phyloP scores from a whole-genome alignment of 169 alveolate species.

The Eimeria necatrix region DNA sequence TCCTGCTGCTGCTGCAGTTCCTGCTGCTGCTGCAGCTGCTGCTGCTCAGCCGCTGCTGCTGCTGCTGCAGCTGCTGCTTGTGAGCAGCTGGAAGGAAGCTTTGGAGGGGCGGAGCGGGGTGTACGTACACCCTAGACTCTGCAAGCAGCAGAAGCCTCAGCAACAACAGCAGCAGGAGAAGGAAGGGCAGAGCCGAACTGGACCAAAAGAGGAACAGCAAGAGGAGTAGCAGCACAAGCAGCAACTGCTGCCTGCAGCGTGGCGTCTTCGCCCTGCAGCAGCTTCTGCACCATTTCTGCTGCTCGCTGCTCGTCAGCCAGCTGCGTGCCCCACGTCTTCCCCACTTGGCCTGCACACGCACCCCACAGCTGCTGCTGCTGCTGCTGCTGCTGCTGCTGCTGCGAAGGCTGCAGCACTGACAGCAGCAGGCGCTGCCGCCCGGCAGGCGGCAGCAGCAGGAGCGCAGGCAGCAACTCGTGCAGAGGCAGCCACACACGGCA shows the following conservation, averaged over 20 bases:
- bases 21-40: background rate
- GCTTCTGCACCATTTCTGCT: constrained; percentile 44
- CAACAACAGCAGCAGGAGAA: constrained; percentile 52
- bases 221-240: constrained; percentile 45
- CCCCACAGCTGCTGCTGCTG: background rate
- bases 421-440: background rate
- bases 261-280: constrained; percentile 40
- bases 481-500: background rate
- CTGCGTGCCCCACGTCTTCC: constrained; percentile 60
- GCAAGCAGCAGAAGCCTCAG: constrained; percentile 69
- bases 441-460: background rate
- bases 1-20: background rate
- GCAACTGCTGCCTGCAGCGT: constrained; percentile 52
- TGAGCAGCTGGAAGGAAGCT: too few species aligned
- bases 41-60: background rate
- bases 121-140: background rate
- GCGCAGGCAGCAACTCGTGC: background rate
- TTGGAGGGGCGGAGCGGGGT: background rate
- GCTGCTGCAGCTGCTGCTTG: background rate
- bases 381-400: background rate
- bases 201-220: constrained; percentile 43
- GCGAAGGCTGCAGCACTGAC: background rate
- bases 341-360: constrained; percentile 52
- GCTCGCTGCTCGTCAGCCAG: constrained; percentile 51
- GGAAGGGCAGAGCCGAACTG: constrained; percentile 23